These are phyloP conservation scores for Zasmidium cellare DNA, from an alignment of 2,329 filamentous ascomycete genomes.

Conservation along the genomic window DNA sequence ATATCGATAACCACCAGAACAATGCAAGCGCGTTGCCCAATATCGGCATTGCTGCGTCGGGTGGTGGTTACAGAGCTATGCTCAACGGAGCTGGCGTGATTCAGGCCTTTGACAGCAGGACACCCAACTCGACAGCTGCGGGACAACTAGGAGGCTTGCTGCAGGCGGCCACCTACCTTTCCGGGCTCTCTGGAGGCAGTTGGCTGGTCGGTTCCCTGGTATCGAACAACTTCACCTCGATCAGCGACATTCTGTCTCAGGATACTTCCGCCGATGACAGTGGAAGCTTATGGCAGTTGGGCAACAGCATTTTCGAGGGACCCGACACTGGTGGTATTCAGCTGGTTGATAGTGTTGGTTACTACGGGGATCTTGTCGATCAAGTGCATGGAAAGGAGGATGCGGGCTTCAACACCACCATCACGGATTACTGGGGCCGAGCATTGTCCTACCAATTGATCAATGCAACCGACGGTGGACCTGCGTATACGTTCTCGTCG, in stretches of 20 bases:
- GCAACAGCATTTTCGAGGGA: conserved; percentile 61
- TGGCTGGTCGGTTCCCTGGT: conserved; percentile 85
- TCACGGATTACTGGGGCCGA: conserved; percentile 84
- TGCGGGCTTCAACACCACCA: conserved; percentile 66
- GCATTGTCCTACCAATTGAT: conserved; percentile 85
- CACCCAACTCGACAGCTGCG: conserved; percentile 57
- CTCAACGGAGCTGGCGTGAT: conserved; percentile 79
- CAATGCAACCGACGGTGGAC: conserved; percentile 72
- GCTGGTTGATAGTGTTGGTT: conserved; percentile 57
- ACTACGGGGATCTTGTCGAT: conserved; percentile 61
- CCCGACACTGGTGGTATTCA: conserved; percentile 54
- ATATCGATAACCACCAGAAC: conserved; percentile 61
- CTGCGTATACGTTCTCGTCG: conserved; percentile 79
- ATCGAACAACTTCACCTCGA: conserved; percentile 73
- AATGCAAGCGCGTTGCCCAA: conserved; percentile 63
- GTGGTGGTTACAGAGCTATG: conserved; percentile 84
- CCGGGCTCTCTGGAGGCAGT: conserved; percentile 77
- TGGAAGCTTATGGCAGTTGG: conserved; percentile 61
- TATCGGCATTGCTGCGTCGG: conserved; percentile 76
- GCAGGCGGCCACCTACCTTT: conserved; percentile 77
- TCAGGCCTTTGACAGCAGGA: conserved; percentile 76
- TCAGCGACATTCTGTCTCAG: conserved; percentile 55
- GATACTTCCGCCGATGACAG: conserved; percentile 24
- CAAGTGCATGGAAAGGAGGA: conserved; percentile 62
- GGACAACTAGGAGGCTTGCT: conserved; percentile 79